Percentiles rank a stretch among this genome's conserved stretches.
These are phyloP conservation scores for Bromus sterilis DNA, from an alignment of 176 grass and related monocot genomes.

Conservation along the genomic window DNA sequence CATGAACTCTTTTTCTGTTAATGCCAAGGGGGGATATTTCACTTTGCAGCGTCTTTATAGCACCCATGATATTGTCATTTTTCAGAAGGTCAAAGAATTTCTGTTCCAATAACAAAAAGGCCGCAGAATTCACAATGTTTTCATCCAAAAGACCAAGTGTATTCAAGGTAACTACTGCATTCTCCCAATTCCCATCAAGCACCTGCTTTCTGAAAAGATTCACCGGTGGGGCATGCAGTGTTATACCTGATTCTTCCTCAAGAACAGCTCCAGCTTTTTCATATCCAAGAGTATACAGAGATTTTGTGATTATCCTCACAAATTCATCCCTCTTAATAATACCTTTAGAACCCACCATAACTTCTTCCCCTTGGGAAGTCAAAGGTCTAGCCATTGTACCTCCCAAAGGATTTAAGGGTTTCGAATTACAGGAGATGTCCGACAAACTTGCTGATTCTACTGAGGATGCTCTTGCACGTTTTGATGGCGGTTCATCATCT, in stretches of 20 bases:
- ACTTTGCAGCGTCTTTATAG: conserved; percentile 62
- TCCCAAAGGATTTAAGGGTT: conserved; percentile 75
- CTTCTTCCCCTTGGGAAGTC: conserved; percentile 73
- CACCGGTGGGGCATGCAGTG: conserved; percentile 48
- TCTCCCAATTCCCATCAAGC: conserved; percentile 76
- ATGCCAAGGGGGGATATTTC: conserved; percentile 75
- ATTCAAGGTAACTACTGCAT: conserved; percentile 56
- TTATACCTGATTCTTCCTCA: conserved; percentile 96
- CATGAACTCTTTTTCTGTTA: conserved; percentile 66
- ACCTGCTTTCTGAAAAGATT: conserved; percentile 82
- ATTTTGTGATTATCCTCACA: conserved; percentile 82
- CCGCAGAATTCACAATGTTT: conserved; percentile 51
- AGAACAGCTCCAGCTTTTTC: conserved; percentile 70
- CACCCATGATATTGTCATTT: conserved; percentile 50
- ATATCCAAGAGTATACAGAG: conserved; percentile 90
- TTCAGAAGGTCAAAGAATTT: conserved; percentile 86
- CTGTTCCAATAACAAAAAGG: conserved; percentile 84
- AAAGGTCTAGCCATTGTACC: conserved; percentile 82
- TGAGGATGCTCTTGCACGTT: conserved; percentile 74
- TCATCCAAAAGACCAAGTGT: conserved; percentile 68
- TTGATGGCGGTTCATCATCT: conserved; percentile 82
- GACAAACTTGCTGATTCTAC: conserved; percentile 48
- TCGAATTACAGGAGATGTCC: conserved; percentile 36
- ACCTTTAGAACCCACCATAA: conserved; percentile 73
- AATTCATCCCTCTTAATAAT: conserved; percentile 89